A percentile compares a stretch with the other conserved stretches of the same genome.
These are phyloP conservation scores for Symbiodinium natans DNA, from an alignment of 73 alveolate genomes.

Conservation along the genomic window DNA sequence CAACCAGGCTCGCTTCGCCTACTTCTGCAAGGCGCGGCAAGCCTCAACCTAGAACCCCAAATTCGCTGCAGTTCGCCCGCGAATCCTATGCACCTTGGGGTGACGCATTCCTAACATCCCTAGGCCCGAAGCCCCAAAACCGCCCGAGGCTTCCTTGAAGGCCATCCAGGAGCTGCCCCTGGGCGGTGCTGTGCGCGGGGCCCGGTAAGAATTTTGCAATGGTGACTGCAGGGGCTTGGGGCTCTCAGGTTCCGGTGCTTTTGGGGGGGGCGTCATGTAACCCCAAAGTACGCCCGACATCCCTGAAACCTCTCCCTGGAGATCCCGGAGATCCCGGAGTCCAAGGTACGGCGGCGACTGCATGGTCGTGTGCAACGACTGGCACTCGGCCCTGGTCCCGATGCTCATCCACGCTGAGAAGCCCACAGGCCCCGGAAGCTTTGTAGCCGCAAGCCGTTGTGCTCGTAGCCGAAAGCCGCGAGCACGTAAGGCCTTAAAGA, in stretches of 20 bases:
- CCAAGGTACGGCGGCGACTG: not conserved
- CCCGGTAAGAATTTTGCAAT: not conserved
- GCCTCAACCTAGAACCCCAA: not conserved
- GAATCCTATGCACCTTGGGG: not conserved
- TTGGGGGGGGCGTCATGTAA: too few relatives aligned
- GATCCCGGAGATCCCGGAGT: not conserved
- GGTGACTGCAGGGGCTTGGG: too few relatives aligned
- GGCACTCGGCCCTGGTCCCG: constrained; percentile 48
- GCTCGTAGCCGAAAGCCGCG: not conserved
- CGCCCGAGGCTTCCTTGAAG: not conserved
- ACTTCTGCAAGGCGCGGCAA: constrained; percentile 64
- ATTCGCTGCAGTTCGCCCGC: too few relatives aligned
- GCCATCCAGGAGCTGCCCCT: constrained; percentile 26
- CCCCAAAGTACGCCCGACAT: too few relatives aligned
- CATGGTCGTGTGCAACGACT: constrained; percentile 22
- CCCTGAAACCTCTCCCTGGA: too few relatives aligned
- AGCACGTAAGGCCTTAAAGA: too few relatives aligned
- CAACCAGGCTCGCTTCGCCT: constrained; percentile 78
- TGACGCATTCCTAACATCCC: too few relatives aligned
- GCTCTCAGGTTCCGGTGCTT: not conserved
- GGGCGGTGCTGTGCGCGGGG: not conserved
- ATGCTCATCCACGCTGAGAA: constrained; percentile 25
- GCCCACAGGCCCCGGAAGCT: not conserved
- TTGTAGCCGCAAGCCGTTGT: too few relatives aligned
- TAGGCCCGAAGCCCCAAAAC: too few relatives aligned